A percentile compares a stretch with the other conserved stretches of the same genome.
Evolutionary conservation across 192 early-diverging fungal genomes (phyloP).

Genomic region (Rhizoclosmatium sp.): DNA sequence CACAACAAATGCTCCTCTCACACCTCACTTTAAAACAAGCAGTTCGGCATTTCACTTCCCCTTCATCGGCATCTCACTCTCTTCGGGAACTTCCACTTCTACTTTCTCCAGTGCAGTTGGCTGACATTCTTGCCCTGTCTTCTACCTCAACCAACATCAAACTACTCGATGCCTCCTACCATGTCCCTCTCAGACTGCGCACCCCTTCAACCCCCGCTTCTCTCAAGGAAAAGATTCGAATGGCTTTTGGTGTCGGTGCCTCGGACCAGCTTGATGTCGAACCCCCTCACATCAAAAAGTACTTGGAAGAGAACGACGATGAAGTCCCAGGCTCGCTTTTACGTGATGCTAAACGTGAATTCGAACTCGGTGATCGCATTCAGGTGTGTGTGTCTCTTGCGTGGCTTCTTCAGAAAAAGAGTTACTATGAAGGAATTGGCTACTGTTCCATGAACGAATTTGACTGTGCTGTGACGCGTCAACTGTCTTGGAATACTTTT

Average conservation of each 20-base stretch:
- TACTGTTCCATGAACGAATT: too few relatives aligned
- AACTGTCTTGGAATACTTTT: too few relatives aligned
- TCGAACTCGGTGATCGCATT: not conserved
- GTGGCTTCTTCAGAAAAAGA: too few relatives aligned
- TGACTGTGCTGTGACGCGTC: too few relatives aligned
- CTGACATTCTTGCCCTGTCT: not conserved
- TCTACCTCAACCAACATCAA: not conserved
- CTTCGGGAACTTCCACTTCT: too few relatives aligned
- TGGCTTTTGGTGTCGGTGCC: not conserved
- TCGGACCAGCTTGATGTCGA: not conserved
- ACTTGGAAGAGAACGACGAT: not conserved
- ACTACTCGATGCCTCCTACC: constrained; percentile 24
- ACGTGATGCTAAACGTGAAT: not conserved
- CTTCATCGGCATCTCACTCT: too few relatives aligned
- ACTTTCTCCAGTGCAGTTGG: too few relatives aligned
- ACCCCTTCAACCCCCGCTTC: not conserved
- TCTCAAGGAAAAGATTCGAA: not conserved
- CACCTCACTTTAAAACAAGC: too few relatives aligned
- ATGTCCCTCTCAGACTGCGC: constrained; percentile 10
- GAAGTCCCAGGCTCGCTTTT: not conserved
- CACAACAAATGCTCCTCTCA: too few relatives aligned
- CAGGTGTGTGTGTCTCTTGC: not conserved
- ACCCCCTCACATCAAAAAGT: not conserved
- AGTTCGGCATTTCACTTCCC: too few relatives aligned
- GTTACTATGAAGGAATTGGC: too few relatives aligned